Percentiles rank a stretch among this genome's conserved stretches.
These are phyloP conservation scores for Xylariales sp. DNA, from an alignment of 2,329 filamentous ascomycete genomes.

Conservation along the genomic window DNA sequence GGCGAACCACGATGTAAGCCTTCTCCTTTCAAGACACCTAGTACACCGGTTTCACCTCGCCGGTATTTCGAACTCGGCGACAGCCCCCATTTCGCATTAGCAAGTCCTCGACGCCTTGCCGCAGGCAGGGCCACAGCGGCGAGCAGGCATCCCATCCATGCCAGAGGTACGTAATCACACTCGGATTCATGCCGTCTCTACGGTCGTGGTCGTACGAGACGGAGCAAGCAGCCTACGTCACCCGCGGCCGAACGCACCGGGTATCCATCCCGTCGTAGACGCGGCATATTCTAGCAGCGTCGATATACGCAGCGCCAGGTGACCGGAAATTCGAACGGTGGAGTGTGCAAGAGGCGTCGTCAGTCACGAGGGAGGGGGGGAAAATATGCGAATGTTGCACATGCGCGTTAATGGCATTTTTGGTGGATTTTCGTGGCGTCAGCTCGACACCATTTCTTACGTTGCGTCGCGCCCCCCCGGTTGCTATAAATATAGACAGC, in stretches of 20 bases:
- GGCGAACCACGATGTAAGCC: too few relatives aligned
- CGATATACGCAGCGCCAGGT: too few relatives aligned
- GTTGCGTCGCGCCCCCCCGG: neutral
- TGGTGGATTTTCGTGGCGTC: neutral
- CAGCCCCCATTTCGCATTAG: neutral
- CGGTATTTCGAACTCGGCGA: neutral
- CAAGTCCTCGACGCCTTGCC: neutral
- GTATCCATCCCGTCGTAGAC: too few relatives aligned
- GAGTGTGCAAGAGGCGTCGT: too few relatives aligned
- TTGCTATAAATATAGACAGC: constrained; percentile 22
- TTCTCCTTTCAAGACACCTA: neutral
- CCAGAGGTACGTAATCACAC: neutral
- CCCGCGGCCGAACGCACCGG: too few relatives aligned
- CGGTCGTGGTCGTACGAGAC: neutral
- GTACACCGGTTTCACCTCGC: neutral
- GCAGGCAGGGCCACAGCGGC: neutral
- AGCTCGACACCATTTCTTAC: constrained; percentile 13
- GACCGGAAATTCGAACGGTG: too few relatives aligned
- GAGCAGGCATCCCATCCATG: neutral
- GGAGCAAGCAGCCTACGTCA: too few relatives aligned
- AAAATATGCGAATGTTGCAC: too few relatives aligned
- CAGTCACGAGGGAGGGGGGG: too few relatives aligned
- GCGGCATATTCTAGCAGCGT: too few relatives aligned
- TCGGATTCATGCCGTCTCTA: neutral
- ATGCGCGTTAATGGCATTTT: too few relatives aligned